Evolutionary conservation across 1,284 basidiomycete genomes (phyloP).

Genomic region (Schizophyllum amplum): DNA sequence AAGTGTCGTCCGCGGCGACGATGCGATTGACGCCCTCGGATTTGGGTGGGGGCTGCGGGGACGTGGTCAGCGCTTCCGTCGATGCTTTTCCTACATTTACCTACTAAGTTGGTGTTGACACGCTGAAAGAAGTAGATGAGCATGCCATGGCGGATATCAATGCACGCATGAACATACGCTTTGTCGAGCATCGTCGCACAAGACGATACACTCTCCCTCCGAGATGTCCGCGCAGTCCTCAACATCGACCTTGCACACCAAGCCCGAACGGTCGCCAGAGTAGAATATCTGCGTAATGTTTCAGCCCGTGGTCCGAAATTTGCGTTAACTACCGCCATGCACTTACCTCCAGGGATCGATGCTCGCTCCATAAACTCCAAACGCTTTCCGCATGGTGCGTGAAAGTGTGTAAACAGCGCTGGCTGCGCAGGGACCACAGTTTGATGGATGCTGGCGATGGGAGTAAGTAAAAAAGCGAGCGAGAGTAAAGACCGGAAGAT

Average conservation of each 20-base stretch:
- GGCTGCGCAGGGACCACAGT: slow-evolving; percentile 86
- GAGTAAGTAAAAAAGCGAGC: slow-evolving; percentile 13
- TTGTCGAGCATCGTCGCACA: slow-evolving; percentile 55
- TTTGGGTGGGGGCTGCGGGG: neutral
- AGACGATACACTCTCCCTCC: slow-evolving; percentile 83
- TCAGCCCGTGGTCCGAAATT: no score
- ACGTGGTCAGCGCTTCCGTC: no score
- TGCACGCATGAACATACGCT: neutral
- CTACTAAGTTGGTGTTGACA: neutral
- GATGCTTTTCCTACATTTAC: no score
- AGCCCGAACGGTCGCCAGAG: slow-evolving; percentile 88
- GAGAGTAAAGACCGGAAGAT: no score
- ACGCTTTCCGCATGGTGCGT: slow-evolving; percentile 93
- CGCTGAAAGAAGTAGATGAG: neutral
- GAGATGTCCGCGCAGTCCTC: slow-evolving; percentile 74
- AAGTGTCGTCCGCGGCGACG: slow-evolving; percentile 75
- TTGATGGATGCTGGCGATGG: slow-evolving; percentile 80
- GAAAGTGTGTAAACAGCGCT: slow-evolving; percentile 93
- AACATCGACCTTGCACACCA: slow-evolving; percentile 87
- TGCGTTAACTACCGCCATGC: no score
- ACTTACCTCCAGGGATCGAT: slow-evolving; percentile 68
- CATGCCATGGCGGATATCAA: neutral
- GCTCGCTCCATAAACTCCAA: slow-evolving; percentile 86
- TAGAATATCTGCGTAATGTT: slow-evolving; percentile 58
- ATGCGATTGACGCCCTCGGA: slow-evolving; percentile 69